These are phyloP conservation scores for barley (Hordeum vulgare) DNA, from an alignment of 176 grass and related monocot species.

Conservation along the genomic window DNA sequence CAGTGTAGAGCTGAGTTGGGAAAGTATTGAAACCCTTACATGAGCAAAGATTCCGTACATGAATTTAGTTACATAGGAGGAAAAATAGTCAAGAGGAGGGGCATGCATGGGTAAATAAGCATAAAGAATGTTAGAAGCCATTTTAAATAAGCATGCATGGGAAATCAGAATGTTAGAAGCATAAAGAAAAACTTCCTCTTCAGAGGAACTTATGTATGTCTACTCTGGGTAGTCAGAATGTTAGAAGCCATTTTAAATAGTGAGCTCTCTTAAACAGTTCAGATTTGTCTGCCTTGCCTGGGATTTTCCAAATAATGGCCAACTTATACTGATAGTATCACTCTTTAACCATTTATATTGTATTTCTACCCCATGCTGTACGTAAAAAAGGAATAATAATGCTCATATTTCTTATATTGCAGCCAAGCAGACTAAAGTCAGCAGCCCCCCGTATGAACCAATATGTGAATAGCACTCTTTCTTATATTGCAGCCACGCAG, in stretches of 20 bases:
- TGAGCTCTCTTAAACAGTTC: background rate
- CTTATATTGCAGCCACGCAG: background rate
- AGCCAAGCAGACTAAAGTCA: no score
- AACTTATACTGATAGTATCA: background rate
- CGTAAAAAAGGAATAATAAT: background rate
- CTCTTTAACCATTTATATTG: background rate
- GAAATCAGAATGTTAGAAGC: no score
- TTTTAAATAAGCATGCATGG: no score
- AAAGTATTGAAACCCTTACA: no score
- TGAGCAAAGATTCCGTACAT: no score
- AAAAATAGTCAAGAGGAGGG: no score
- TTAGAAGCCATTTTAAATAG: background rate
- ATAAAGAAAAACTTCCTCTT: background rate
- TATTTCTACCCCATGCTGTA: background rate
- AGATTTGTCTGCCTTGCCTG: background rate
- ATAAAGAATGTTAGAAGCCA: no score
- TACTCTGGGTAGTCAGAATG: background rate
- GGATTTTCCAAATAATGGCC: background rate
- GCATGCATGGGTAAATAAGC: no score
- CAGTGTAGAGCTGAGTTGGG: conserved; percentile 76
- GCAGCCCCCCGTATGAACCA: no score
- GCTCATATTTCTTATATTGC: no score
- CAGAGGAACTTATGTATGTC: background rate
- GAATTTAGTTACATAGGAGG: no score
- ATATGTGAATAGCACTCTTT: background rate